Evolutionary conservation across 306 rosid species (phyloP), one percentile per base, ranked within the genome.

Genomic region (Gastrolobium villosum): DNA sequence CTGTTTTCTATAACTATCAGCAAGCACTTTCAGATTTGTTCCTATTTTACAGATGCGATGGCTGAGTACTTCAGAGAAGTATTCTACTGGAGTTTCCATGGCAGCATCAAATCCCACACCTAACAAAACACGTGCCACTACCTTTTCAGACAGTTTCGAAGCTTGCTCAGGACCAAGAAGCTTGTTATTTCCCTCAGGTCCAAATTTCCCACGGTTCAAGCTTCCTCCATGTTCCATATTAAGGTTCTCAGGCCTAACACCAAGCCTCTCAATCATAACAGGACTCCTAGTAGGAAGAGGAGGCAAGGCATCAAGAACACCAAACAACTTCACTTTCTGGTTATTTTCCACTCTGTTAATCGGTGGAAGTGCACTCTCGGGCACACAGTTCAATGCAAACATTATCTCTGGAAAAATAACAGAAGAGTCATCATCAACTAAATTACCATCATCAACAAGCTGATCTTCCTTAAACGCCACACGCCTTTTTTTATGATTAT

Each of bases 1-100:
- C 86, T 92, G 97, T 68, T 91, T 91, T 75, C 84, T 88, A 86
- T 95, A 95, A 82, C 89, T 87, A 83, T 95, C 99, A 57, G 94
- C 48, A 78, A 95, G 97, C 43, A 95, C 80, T 87, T 80, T 92
- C 81, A 92, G 87, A 48, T 45, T 90, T 40, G 81, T 85, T 48
- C 99, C 99, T 40, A 95, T 87, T 70, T 95, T 86, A 71, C 65
- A 13, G 20, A 92, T 81, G 66, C 84, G 97, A 66, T 90, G 82
- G 72, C 87, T 82, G 85, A 95, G 72, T 39, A 92, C 79, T 81
- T 95, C 91, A 74, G 99, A 83, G 72, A 95, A 95, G 80, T 87
- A 85, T 74, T 91, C 98, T 75, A 86, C 67, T 9, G 99, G 96
- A 82, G 84, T 86, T 80, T 95, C 97, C 74, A 90, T 84, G 59